Evolutionary conservation across 2,329 filamentous ascomycete species (phyloP).

Genomic region (Pseudofabraea citricarpa): DNA sequence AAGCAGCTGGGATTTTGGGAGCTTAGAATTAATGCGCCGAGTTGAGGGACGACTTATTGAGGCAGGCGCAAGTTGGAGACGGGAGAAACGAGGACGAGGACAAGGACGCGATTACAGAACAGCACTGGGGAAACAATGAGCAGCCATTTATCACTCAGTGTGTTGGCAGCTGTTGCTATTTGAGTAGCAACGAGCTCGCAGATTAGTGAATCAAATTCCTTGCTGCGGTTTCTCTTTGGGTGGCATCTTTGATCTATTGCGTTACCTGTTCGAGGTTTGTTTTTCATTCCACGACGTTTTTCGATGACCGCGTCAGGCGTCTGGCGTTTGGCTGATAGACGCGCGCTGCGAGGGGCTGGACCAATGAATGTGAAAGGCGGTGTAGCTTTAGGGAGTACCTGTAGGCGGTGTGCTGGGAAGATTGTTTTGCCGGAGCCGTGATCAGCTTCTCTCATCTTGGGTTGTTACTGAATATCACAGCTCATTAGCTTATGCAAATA

Average conservation of each 20-base stretch:
- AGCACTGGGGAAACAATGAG: not conserved
- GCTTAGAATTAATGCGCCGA: not conserved
- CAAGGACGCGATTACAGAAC: not conserved
- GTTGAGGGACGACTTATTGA: not conserved
- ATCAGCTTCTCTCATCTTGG: too few species aligned
- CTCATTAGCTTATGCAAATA: too few species aligned
- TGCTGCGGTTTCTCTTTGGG: not conserved
- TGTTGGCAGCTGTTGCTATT: not conserved
- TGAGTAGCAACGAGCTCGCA: not conserved
- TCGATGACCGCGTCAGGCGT: too few species aligned
- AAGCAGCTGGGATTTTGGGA: not conserved
- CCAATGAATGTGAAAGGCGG: too few species aligned
- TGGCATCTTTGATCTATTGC: not conserved
- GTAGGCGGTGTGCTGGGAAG: too few species aligned
- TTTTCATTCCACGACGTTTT: constrained; percentile 1
- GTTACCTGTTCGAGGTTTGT: not conserved
- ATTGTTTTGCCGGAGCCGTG: too few species aligned
- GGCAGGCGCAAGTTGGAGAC: not conserved
- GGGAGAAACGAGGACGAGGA: not conserved
- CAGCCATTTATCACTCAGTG: not conserved
- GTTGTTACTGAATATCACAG: too few species aligned
- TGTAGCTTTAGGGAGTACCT: too few species aligned
- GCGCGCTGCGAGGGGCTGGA: too few species aligned
- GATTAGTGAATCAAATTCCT: constrained; percentile 3
- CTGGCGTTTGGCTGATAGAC: too few species aligned